Evolutionary conservation across 2,329 filamentous ascomycete species (phyloP), one percentile per base, ranked within the genome.

Genomic region (Cytospora chrysosperma): DNA sequence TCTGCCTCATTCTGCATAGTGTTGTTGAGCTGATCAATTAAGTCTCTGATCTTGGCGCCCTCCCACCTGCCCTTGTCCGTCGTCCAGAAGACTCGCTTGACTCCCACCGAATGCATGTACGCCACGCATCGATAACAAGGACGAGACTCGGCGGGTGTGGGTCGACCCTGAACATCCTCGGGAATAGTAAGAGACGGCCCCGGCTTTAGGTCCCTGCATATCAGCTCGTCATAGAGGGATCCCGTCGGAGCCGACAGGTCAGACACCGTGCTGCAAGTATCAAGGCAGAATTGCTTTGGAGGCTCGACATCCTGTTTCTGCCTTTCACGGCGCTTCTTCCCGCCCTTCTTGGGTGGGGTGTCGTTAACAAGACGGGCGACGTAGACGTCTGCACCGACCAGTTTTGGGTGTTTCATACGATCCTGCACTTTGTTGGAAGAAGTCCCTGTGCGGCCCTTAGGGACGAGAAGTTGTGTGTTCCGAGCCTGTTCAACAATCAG

Each of bases 31-130:
- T 75, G 76, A 67, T 82, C 78, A 3, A 82, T 75, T 28, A 84
- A 69, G 66, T 82, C 77, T 30, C 78, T 70, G 4, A 83, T 77
- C 70, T 84, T 84, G 15, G 77, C 79, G 51, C 76, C 75, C 67
- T 83, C 79, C 82, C 81, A 84, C 19, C 70, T 66, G 1, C 81
- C 81, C n/a, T 72, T 69, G 12, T 74, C 72, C 51, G 77, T 81
- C 1, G 81, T 83, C 82, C 80, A 84, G 69, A 82, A 83, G 0
- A 83, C 80, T 15, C 81, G 75, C 67, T 80, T 81, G 68, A 84
- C 81, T 15, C 81, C 81, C 1, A 79, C 79, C 3, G 77, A 76
- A 62, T 82, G 73, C 81, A 84, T 83, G 68, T 81, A 81, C 3
- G 73, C 72, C 19, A 83, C 76, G 68, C 81, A 85, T 3, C 80